Percentiles rank a stretch among this genome's conserved stretches.
These are phyloP conservation scores for Hypoxylon sp. DNA, from an alignment of 2,329 filamentous ascomycete genomes.

Conservation along the genomic window DNA sequence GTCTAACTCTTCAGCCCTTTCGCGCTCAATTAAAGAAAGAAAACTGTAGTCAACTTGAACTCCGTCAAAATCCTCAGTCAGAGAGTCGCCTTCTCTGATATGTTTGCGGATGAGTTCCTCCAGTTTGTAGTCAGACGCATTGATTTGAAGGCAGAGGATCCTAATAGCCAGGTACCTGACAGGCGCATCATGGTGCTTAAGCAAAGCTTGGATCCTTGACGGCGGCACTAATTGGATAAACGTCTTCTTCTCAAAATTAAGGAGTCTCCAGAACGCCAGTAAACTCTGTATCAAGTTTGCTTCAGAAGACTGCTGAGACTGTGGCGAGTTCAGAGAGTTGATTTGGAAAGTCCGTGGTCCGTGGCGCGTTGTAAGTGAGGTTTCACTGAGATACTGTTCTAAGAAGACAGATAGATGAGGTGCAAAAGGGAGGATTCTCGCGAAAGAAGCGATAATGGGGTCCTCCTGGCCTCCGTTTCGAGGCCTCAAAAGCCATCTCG, in stretches of 20 bases:
- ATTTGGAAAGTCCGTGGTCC: constrained; percentile 44
- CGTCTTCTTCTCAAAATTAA: constrained; percentile 78
- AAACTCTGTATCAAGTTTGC: constrained; percentile 59
- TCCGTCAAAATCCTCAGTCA: constrained; percentile 82
- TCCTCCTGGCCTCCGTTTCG: constrained; percentile 55
- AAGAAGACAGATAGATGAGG: constrained; percentile 82
- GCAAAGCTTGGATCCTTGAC: constrained; percentile 75
- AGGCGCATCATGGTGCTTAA: constrained; percentile 68
- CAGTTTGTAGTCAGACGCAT: constrained; percentile 82
- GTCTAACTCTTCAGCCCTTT: constrained; percentile 62
- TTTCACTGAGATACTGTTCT: constrained; percentile 59
- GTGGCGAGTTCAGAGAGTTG: constrained; percentile 46
- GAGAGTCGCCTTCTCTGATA: constrained; percentile 69
- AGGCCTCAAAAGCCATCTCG: constrained; percentile 76
- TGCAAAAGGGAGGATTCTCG: constrained; percentile 83
- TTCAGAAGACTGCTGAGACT: constrained; percentile 29
- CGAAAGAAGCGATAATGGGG: constrained; percentile 76
- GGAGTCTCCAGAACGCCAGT: constrained; percentile 80
- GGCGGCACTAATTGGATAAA: constrained; percentile 76
- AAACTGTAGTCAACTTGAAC: constrained; percentile 83
- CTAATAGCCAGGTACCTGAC: constrained; percentile 86
- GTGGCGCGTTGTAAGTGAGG: constrained; percentile 41
- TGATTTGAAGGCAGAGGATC: constrained; percentile 82
- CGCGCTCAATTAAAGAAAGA: constrained; percentile 69
- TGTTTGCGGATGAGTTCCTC: constrained; percentile 77